Evolutionary conservation across 106 monocot species (phyloP), one percentile per base, ranked within the genome.

Genomic region (Apostasia ramifera): DNA sequence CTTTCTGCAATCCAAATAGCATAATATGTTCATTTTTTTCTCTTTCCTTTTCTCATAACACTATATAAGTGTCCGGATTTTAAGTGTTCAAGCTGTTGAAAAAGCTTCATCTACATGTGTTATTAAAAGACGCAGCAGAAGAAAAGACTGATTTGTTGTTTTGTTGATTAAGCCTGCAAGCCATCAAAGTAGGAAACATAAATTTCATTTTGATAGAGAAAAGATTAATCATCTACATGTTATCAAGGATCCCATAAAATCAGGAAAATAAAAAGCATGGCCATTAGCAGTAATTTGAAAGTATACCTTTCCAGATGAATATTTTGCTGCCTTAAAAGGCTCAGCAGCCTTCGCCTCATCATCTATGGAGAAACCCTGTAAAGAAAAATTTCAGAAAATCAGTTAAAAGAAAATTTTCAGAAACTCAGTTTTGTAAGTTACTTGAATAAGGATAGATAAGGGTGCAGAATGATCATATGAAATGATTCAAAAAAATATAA

Each of bases 311-410:
- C 86, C 84, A 54, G 81, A 85, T 37, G 91, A 91, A 54, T 88
- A 83, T 54, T 88, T 85, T 44, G 92, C 86, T 49, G 98, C 93
- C 1, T 83, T 71, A 76, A 98, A 93, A 45, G 73, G 85, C 61
- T 85, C 81, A 6, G 90, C 80, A 54, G 68, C 59, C 61, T 77
- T 83, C n/a, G 71, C 8, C 13, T 70, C 76, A 53, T 77, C 80
- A 47, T 89, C 76, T 41, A 88, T 66, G 6, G 74, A 72, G 66
- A 95, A 74, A 52, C 91, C 89, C 91, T 88, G 78, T 57, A 5
- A 60, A 69, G 14, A 72, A n/a, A 13, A 62, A 1, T 56, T 45
- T 41, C 11, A n/a, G 51, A 4, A 56, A 56, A 56, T 56, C 56
- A 56, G 56, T 14, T 56, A n/a, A 5, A 60, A 69, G 14, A 72